Base-by-base conservation (phyloP, 352 stramenopile species). In the Phytophthora citricola region DNA sequence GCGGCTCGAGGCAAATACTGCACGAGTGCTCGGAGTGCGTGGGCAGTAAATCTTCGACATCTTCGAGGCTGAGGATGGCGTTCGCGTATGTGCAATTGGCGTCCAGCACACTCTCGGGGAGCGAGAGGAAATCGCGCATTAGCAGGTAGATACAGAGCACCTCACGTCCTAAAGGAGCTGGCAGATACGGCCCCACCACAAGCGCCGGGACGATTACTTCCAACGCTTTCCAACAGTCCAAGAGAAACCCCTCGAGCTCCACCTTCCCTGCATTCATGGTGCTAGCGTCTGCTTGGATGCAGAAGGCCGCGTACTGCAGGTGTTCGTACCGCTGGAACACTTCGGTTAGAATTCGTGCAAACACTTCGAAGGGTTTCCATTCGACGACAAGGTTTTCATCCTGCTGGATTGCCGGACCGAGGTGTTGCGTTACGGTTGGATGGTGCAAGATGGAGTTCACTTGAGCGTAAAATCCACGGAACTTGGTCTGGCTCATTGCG, bases 401-500 rank as follows among this genome's bases (percentile, higher is more conserved):
- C 7, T 60, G 17, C 56, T 66, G 65, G 17, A 45, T 58, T 31
- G 11, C 14, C 6, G 38, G 22, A 12, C 32, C 36, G 32, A 85
- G 66, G 29, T 71, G 63, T 54, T 78, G 52, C 4, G 17, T 40
- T 9, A 84, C 73, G 3, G 36, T 55, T 34, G 69, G 63, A 52
- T 83, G 66, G 47, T 78, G 59, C 53, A 90, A 32, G 32, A 90
- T 81, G 24, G 57, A 64, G 32, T 66, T 58, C 15, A 78, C 66
- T 58, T 87, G 76, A 6, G 63, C 38, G 59, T 76, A 81, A 65
- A 88, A 90, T 5, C 52, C 59, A 65, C 63, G 63, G 58, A 87
- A 78, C 58, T 90, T 90, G 53, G 73, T 68, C 48, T 85, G 79
- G 49, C 77, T 88, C 73, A 90, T 85, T 38, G 79, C 76, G 27